A percentile compares a stretch with the other conserved stretches of the same genome.
Conservation (phyloP, 176 grass and related monocot species). For the Areca catechu region DNA sequence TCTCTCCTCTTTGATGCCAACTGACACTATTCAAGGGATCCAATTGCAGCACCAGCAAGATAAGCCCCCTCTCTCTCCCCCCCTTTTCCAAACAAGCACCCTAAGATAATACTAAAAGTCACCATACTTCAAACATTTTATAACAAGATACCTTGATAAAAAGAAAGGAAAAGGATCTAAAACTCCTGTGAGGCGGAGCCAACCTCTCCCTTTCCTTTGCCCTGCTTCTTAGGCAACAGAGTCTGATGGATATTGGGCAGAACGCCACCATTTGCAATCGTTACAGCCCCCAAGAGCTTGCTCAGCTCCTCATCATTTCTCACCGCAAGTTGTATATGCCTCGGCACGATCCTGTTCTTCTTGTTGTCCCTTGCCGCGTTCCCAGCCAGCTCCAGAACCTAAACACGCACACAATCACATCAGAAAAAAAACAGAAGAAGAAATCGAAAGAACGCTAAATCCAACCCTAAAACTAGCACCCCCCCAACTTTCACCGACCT, state of each 20-base stretch:
- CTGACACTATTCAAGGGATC: too few species aligned
- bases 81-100: too few species aligned
- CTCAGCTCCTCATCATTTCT: background rate
- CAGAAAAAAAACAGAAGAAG: too few species aligned
- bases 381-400: background rate
- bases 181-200: background rate
- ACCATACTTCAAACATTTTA: too few species aligned
- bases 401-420: background rate
- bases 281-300: background rate
- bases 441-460: too few species aligned
- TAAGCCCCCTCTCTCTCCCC: too few species aligned
- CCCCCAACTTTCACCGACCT: slow-evolving; percentile 8
- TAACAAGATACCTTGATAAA: too few species aligned
- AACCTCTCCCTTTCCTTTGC: background rate
- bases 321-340: background rate
- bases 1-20: too few species aligned
- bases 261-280: slow-evolving; percentile 5
- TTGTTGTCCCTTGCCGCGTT: slow-evolving; percentile 2
- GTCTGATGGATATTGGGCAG: background rate
- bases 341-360: slow-evolving; percentile 6
- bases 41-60: too few species aligned
- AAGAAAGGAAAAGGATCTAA: background rate
- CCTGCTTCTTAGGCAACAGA: slow-evolving; percentile 1
- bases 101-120: too few species aligned
- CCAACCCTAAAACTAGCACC: too few species aligned